phyloP scores from a whole-genome alignment of 352 stramenopile genomes.

The Phytopythium chamaehyphon region DNA sequence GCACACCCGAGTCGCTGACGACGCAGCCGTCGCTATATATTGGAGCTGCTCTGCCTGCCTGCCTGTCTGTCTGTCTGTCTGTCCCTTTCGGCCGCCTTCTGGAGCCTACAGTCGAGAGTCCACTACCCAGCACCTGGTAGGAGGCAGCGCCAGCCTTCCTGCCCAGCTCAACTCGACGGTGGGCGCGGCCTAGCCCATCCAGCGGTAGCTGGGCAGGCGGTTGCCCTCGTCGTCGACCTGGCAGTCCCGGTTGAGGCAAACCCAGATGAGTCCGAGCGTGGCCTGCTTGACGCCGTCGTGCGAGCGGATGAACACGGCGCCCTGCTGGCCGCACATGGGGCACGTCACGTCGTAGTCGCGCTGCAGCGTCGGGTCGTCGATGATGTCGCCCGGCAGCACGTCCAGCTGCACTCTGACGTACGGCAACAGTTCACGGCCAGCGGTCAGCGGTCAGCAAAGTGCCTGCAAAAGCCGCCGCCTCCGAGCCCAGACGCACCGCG shows the following conservation, averaged over 20 bases:
- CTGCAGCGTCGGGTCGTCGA: constrained; percentile 87
- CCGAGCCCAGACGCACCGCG: constrained; percentile 70
- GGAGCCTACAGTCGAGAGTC: no score
- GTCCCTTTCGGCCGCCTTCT: no score
- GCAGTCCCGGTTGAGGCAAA: constrained; percentile 87
- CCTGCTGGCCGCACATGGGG: constrained; percentile 72
- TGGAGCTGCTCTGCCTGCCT: no score
- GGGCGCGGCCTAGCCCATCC: constrained; percentile 59
- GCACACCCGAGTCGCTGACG: no score
- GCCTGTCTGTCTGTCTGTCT: no score
- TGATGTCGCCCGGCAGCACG: constrained; percentile 80
- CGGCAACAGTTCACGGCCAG: constrained; percentile 4
- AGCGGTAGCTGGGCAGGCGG: constrained; percentile 78
- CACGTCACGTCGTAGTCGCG: constrained; percentile 84
- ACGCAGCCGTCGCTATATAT: no score
- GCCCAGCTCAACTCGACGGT: no score
- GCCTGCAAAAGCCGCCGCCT: no score
- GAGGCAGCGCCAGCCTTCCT: no score
- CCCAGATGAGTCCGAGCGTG: constrained; percentile 84
- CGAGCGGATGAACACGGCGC: constrained; percentile 85
- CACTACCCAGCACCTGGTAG: no score
- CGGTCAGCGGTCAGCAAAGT: constrained; percentile 1
- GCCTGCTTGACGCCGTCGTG: constrained; percentile 87
- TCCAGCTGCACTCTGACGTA: constrained; percentile 68
- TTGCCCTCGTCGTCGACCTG: constrained; percentile 84